Evolutionary conservation across 768 basidiomycete genomes (phyloP), one percentile per base, ranked within the genome.

Genomic region (Russula abietina): DNA sequence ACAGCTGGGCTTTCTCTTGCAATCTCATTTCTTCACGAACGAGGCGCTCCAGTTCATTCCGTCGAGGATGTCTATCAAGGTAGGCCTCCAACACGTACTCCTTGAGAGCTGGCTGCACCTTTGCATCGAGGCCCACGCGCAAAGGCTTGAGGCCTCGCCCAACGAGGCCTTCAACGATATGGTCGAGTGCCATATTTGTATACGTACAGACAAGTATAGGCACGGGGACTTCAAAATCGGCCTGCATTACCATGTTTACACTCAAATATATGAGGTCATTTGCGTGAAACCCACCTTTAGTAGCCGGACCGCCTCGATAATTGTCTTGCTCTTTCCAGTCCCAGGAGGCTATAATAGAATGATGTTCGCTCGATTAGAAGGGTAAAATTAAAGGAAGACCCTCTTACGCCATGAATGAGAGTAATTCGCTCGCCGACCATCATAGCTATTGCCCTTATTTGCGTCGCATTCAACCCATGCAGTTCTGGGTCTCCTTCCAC

Each of bases 121-220:
- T 81, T 26, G 82, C 83, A 12, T 77, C 78, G 49, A 79, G 83
- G 3, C 91, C 92, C 24, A 93, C 79, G 2, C 95, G 88, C 1
- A 96, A 74, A 1, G 93, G 87, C 65, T 84, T 85, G 51, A 95
- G 72, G 4, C 84, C 83, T 1, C 80, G 77, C 8, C 75, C 73
- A 10, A 78, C 79, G 28, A 94, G 78, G 0, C 89, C 89, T 70
- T 88, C 86, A 41, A 94, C 84, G 10, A 97, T 83, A 67, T 95
- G 91, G 71, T 97, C 93, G 22, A 95, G 92, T 0, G 95, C 93
- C 22, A 85, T 90, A 68, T 97, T 95, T 45, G 95, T 97, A 71
- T 91, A 96, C 0, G 94, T 94, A 72, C 91, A 91, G n/a, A 96
- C 88, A 16, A 98, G 81, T 45, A 96, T 78, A 1, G 93, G 93